Conservation (phyloP, 2,329 filamentous ascomycete genomes). For the Botrytis pseudocinerea region DNA sequence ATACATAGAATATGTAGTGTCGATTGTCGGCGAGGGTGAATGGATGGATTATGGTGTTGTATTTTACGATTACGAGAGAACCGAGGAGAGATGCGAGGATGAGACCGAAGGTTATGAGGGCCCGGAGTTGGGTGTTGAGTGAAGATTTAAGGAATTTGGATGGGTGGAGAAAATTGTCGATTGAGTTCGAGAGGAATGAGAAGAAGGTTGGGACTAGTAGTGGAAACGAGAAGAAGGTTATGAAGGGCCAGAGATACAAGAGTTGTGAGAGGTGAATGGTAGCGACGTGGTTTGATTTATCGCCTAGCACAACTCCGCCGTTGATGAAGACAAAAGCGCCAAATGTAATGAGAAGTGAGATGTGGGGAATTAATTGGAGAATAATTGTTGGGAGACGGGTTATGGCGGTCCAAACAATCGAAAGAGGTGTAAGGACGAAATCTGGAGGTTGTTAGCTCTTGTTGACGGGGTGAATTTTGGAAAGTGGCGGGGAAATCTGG, state of each 20-base stretch:
- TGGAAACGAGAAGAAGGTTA: constrained; percentile 85
- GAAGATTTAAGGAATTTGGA: constrained; percentile 34
- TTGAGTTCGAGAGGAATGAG: constrained; percentile 44
- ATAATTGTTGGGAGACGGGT: constrained; percentile 51
- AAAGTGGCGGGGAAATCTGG: not conserved
- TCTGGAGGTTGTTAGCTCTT: constrained; percentile 46
- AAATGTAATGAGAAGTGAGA: constrained; percentile 68
- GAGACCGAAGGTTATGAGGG: not conserved
- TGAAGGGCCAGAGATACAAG: constrained; percentile 91
- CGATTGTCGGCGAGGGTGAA: constrained; percentile 96
- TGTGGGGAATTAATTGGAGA: constrained; percentile 49
- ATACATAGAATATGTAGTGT: constrained; percentile 97
- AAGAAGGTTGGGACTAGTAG: constrained; percentile 58
- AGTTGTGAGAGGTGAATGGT: constrained; percentile 89
- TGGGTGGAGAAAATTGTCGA: constrained; percentile 36
- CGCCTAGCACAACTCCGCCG: constrained; percentile 86
- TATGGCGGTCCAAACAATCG: constrained; percentile 62
- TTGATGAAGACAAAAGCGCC: constrained; percentile 80
- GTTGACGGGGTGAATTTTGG: too few relatives aligned
- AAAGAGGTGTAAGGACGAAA: constrained; percentile 54
- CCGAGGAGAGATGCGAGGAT: not conserved
- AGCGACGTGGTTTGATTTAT: constrained; percentile 91
- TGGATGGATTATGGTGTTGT: constrained; percentile 92
- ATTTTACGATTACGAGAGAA: constrained; percentile 56
- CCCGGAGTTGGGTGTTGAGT: not conserved